Percentiles rank a stretch among this genome's conserved stretches.
Conservation (phyloP, 805 yeast species). For the Metschnikowia peoriensis region DNA sequence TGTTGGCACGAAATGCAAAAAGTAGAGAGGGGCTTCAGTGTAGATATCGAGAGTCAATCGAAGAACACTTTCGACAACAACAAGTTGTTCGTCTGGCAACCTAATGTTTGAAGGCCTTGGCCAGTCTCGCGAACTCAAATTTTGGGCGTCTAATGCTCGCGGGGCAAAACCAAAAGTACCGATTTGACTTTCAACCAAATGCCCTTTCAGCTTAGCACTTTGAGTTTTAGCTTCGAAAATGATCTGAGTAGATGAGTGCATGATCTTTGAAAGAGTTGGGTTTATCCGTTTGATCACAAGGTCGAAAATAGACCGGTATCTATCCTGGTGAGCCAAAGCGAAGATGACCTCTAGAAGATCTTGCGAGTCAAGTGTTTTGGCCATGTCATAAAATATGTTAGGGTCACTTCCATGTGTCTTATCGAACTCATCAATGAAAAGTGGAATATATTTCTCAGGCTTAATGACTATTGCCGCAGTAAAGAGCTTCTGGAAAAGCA, state of each 20-base stretch:
- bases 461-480: constrained; percentile 36
- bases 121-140: not conserved
- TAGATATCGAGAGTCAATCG: constrained; percentile 34
- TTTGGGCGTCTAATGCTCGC: not conserved
- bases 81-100: not conserved
- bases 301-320: constrained; percentile 21
- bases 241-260: constrained; percentile 8
- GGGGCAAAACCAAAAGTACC: not conserved
- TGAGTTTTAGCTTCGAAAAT: not conserved
- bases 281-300: constrained; percentile 25
- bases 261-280: constrained; percentile 19
- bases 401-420: constrained; percentile 7
- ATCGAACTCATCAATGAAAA: constrained; percentile 24
- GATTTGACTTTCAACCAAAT: not conserved
- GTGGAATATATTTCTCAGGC: constrained; percentile 29
- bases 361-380: constrained; percentile 9
- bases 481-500: constrained; percentile 21
- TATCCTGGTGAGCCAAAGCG: constrained; percentile 28
- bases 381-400: not conserved
- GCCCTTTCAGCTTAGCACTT: not conserved
- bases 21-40: constrained; percentile 31
- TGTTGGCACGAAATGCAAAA: constrained; percentile 17
- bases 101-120: constrained; percentile 1
- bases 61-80: constrained; percentile 26
- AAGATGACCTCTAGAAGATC: constrained; percentile 30